Conservation (phyloP, 2,329 filamentous ascomycete species). For the Pseudogymnoascus sp. region DNA sequence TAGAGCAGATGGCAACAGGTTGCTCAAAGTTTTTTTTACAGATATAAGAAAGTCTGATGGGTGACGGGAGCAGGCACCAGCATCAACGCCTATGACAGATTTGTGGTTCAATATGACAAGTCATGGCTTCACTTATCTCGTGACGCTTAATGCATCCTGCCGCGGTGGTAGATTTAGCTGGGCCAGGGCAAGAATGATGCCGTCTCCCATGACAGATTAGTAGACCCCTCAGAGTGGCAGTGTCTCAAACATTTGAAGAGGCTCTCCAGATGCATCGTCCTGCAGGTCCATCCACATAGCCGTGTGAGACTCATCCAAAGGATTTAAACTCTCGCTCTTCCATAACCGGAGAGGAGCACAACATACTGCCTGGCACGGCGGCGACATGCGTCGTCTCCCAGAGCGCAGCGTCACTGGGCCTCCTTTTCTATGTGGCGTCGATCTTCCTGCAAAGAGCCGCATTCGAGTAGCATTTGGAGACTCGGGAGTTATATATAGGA, state of each 20-base stretch:
- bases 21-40: background rate
- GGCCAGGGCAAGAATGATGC: background rate
- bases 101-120: background rate
- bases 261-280: background rate
- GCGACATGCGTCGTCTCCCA: background rate
- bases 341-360: background rate
- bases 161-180: background rate
- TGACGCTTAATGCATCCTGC: background rate
- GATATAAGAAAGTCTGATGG: background rate
- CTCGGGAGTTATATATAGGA: constrained; percentile 1
- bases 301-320: background rate
- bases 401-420: background rate
- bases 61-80: background rate
- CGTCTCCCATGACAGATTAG: constrained; percentile 2
- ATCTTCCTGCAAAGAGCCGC: background rate
- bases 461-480: background rate
- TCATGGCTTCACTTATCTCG: background rate
- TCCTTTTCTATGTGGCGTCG: background rate
- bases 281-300: background rate
- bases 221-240: background rate
- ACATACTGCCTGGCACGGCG: background rate
- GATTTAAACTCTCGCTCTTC: background rate
- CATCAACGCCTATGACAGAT: background rate
- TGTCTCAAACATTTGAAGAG: background rate
- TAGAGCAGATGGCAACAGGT: background rate